Percentiles rank a stretch among this genome's conserved stretches.
These are phyloP conservation scores for Sugiyamaella pinicola DNA, from an alignment of 1,139 yeast species.

Conservation along the genomic window DNA sequence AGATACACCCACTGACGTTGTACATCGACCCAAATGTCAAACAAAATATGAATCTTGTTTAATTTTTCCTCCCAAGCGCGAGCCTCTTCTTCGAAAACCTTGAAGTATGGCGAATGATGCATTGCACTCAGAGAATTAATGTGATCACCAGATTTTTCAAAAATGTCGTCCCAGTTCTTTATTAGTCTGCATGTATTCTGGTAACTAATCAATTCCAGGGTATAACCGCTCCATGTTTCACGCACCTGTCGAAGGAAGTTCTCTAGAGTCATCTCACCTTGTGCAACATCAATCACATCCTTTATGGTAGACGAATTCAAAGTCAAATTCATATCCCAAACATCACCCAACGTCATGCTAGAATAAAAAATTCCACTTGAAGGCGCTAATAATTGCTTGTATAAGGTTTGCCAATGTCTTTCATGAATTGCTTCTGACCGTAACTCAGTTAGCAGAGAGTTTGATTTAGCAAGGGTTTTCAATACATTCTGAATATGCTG, in stretches of 20 bases:
- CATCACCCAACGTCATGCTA: constrained; percentile 54
- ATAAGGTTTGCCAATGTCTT: constrained; percentile 71
- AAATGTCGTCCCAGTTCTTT: constrained; percentile 66
- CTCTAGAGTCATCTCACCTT: constrained; percentile 70
- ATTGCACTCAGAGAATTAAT: constrained; percentile 66
- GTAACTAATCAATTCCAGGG: constrained; percentile 60
- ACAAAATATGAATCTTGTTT: constrained; percentile 52
- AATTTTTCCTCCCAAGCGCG: constrained; percentile 59
- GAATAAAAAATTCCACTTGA: constrained; percentile 32
- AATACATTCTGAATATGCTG: constrained; percentile 56
- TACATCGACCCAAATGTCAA: constrained; percentile 78
- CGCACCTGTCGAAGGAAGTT: constrained; percentile 53
- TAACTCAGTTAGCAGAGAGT: constrained; percentile 52
- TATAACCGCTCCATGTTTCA: constrained; percentile 44
- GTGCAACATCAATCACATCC: constrained; percentile 62
- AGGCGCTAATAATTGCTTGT: constrained; percentile 37
- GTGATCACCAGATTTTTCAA: constrained; percentile 63
- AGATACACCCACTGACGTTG: constrained; percentile 91
- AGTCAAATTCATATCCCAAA: constrained; percentile 59
- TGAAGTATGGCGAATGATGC: constrained; percentile 68
- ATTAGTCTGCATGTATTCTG: constrained; percentile 59
- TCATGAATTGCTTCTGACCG: constrained; percentile 60
- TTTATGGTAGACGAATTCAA: constrained; percentile 53
- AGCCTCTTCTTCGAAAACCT: constrained; percentile 63
- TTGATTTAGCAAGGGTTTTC: constrained; percentile 47